These are phyloP conservation scores for Dimocarpus longan DNA, from an alignment of 345 rosid species.

Conservation along the genomic window DNA sequence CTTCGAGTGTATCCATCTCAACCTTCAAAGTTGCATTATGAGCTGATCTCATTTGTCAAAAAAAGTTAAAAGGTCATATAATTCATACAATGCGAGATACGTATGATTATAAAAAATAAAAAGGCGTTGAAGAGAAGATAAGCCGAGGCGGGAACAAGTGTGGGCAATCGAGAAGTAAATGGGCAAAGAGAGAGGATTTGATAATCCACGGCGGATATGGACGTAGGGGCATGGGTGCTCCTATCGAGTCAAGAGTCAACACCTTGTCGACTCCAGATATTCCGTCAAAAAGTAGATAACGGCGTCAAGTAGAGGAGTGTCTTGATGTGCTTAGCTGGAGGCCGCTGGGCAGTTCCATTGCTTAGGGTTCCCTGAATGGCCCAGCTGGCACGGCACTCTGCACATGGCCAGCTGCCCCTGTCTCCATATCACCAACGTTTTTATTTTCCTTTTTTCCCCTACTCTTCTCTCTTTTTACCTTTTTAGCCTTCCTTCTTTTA, in stretches of 20 bases:
- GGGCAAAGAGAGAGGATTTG: neutral
- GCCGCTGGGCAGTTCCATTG: constrained; percentile 5
- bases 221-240: neutral
- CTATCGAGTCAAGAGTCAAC: neutral
- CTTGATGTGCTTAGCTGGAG: constrained; percentile 27
- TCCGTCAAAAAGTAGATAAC: neutral
- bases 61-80: no score
- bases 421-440: constrained; percentile 1
- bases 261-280: neutral
- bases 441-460: neutral
- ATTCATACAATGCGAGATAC: no score
- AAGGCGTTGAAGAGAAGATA: no score
- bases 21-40: no score
- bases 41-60: no score
- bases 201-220: neutral
- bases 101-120: constrained; percentile 7
- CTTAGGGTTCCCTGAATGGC: constrained; percentile 38
- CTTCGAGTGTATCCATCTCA: no score
- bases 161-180: no score
- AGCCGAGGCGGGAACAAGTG: no score
- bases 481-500: neutral
- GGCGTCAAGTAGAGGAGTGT: neutral
- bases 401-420: constrained; percentile 38
- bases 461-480: neutral
- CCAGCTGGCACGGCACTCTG: constrained; percentile 41